Conservation (phyloP, 106 monocot species). For the Iris macrosiphon region DNA sequence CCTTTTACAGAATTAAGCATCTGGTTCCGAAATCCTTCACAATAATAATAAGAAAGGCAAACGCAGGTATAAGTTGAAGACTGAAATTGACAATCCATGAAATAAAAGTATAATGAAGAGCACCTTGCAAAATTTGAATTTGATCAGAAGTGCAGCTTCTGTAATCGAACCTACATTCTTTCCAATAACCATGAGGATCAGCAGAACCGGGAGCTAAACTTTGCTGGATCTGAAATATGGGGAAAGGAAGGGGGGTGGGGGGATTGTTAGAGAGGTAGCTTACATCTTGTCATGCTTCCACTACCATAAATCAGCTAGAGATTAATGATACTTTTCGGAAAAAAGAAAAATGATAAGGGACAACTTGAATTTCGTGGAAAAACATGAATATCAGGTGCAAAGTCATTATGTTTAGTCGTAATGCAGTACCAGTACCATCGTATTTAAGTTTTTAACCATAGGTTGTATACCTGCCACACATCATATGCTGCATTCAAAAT, state of each 20-base stretch:
- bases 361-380: too few species aligned
- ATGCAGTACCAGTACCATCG: too few species aligned
- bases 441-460: not conserved
- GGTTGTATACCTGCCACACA: slow-evolving; percentile 82
- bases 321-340: not conserved
- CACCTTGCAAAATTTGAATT: slow-evolving; percentile 65
- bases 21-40: slow-evolving; percentile 44
- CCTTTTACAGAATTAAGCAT: slow-evolving; percentile 36
- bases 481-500: slow-evolving; percentile 92
- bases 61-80: not conserved
- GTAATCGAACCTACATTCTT: slow-evolving; percentile 37
- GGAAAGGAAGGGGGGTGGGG: not conserved
- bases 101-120: too few species aligned
- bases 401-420: too few species aligned
- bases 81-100: slow-evolving; percentile 3
- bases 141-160: slow-evolving; percentile 40
- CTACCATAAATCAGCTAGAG: not conserved
- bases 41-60: not conserved
- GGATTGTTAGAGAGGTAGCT: too few species aligned
- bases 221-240: slow-evolving; percentile 40
- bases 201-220: slow-evolving; percentile 44
- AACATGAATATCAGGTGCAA: too few species aligned
- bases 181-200: slow-evolving; percentile 63
- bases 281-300: not conserved
- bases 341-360: not conserved